Conservation (phyloP, 2,329 filamentous ascomycete species). For the Helotiales sp. region DNA sequence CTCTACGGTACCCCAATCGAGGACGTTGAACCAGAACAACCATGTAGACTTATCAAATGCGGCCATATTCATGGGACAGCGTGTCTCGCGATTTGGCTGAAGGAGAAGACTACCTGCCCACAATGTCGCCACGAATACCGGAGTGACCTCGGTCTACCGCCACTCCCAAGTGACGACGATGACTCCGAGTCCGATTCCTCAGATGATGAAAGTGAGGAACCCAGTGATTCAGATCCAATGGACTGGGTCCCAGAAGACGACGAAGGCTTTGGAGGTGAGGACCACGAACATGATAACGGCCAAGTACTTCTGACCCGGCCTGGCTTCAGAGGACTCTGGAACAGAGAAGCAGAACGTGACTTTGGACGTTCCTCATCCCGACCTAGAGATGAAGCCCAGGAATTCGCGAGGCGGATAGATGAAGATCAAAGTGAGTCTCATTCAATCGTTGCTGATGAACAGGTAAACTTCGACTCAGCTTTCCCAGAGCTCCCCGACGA, state of each 20-base stretch:
- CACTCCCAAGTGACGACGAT: neutral
- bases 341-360: too few species aligned
- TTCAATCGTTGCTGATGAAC: neutral
- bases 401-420: neutral
- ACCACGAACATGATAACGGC: neutral
- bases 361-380: neutral
- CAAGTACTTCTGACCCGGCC: neutral
- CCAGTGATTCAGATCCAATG: too few species aligned
- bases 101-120: neutral
- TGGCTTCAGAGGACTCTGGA: neutral
- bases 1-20: neutral
- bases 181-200: neutral
- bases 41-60: neutral
- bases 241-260: neutral
- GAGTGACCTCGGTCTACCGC: neutral
- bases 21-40: neutral
- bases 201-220: neutral
- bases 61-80: neutral
- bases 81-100: neutral
- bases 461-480: too few species aligned
- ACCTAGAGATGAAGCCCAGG: neutral
- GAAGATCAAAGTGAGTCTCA: neutral
- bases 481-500: too few species aligned
- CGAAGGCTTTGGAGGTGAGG: neutral
- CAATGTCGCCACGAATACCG: neutral